phyloP scores from a whole-genome alignment of 768 basidiomycete species.

The Ramaria sp. region DNA sequence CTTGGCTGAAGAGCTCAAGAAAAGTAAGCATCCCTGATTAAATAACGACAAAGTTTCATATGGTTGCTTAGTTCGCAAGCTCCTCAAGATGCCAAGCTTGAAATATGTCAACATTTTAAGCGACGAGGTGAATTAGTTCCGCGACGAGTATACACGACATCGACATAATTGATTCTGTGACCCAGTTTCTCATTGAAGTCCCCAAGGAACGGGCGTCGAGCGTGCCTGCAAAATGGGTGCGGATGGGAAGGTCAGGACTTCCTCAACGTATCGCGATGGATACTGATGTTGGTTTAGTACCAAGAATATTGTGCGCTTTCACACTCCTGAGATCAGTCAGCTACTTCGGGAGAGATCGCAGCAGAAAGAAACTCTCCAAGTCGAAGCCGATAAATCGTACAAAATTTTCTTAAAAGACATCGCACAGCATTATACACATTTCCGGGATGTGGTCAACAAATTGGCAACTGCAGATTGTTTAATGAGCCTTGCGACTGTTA shows the following conservation, averaged over 20 bases:
- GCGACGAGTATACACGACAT: background rate
- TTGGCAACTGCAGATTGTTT: slow-evolving; percentile 83
- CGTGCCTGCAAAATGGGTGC: slow-evolving; percentile 45
- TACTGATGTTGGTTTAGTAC: slow-evolving; percentile 37
- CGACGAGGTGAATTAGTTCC: slow-evolving; percentile 47
- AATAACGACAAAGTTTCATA: background rate
- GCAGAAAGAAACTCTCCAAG: slow-evolving; percentile 60
- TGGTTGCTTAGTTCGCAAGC: slow-evolving; percentile 47
- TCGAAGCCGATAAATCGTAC: slow-evolving; percentile 57
- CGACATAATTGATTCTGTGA: background rate
- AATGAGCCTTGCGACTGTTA: slow-evolving; percentile 71
- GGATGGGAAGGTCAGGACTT: slow-evolving; percentile 48
- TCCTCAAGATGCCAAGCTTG: slow-evolving; percentile 61
- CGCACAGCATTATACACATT: slow-evolving; percentile 51
- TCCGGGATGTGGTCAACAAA: slow-evolving; percentile 70
- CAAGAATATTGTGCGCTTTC: slow-evolving; percentile 60
- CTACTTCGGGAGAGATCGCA: slow-evolving; percentile 66
- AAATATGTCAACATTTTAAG: slow-evolving; percentile 55
- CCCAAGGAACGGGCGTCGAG: slow-evolving; percentile 42
- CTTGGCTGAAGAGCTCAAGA: slow-evolving; percentile 61
- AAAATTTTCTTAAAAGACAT: slow-evolving; percentile 62
- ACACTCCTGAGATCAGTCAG: slow-evolving; percentile 51
- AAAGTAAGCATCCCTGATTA: slow-evolving; percentile 9
- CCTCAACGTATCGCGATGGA: slow-evolving; percentile 2
- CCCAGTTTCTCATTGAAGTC: slow-evolving; percentile 72